Evolutionary conservation across 257 asterid genomes (phyloP), one percentile per base, ranked within the genome.

Genomic region (Voacanga thouarsii): DNA sequence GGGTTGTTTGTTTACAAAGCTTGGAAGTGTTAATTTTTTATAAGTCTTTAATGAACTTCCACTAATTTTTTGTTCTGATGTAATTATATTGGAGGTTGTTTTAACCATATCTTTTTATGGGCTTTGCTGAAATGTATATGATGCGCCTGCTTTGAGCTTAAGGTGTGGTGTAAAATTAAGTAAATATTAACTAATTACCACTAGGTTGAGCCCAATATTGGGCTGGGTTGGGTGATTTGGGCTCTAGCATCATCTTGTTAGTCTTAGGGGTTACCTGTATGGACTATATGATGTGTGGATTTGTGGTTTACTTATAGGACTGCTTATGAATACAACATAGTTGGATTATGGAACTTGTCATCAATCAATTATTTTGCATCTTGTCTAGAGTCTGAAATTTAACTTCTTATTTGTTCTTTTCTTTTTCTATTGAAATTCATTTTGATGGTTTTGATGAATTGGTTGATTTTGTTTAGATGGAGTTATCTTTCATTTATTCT

Each of bases 81-180:
- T 41, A 19, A 30, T 49, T 41, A 15, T 45, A 5, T 49, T 72
- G 45, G 39, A 79, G 77, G 47, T 50, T n/a, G 7, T 61, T 7
- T 39, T 28, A 18, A 51, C 70, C 75, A 77, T 74, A 51, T 66
- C 0, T 77, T 64, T 47, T 50, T 23, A 19, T 23, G 67, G 77
- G 53, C 30, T 51, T 23, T 41, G 5, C 19, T 14, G 50, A 9
- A 41, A 37, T 45, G 77, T 73, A 30, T 73, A 51, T 24, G 50
- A 53, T 79, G 59, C 5, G 28, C 50, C 6, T 50, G 14, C 26
- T 51, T 19, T 72, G 82, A 50, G 61, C n/a, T 72, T 18, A 28
- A 72, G 82, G 78, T 72, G n/a, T 15, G 74, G 47, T 28, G 74
- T 28, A n/a, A 60, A 10, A 12, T 78, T 50, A 49, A 61, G 12